Base-by-base conservation (phyloP, 495 filamentous ascomycete species). In the Xylaria telfairii region DNA sequence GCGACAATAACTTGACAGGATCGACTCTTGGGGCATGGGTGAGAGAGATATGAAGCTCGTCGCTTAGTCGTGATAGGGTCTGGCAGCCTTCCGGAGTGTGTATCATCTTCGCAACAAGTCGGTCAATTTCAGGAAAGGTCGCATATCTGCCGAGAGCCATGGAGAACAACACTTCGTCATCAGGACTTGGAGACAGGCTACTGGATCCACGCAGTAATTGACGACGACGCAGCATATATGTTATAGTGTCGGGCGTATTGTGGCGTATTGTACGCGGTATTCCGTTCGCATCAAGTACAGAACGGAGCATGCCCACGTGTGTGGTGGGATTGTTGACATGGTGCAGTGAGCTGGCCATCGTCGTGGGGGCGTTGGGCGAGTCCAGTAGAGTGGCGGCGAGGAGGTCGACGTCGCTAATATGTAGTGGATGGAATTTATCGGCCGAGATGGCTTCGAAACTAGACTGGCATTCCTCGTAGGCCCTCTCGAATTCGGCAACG, bases 391-490 rank as follows among this genome's bases (percentile, higher is more conserved):
- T 57, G 49, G 67, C 39, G 9, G 77, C 69, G 44, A 81, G 28
- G 41, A 81, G 47, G 63, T 81, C 80, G 9, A 69, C 71, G 54
- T 78, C 73, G n/a, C 68, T 69, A 24, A 79, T 69, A 30, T 72
- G 72, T 71, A 68, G 73, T 34, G 54, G 49, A 24, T 63, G 24
- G 66, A 73, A 67, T 24, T 63, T 49, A n/a, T 75, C 21, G 53
- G 59, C 39, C 0, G 26, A 57, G 0, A 47, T 37, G 4, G 30
- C 41, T 1, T 28, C 37, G 42, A 51, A 60, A 10, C 28, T 49
- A 12, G 66, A 68, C 19, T 72, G 53, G 24, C 56, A 37, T 41
- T 41, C 54, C 53, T 30, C 19, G 53, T 68, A 72, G 17, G n/a
- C 60, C 44, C 12, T 57, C 54, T 72, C 68, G 56, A 79, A 80